Conservation (phyloP, 495 filamentous ascomycete genomes). For the Hypoxylon fuscum region DNA sequence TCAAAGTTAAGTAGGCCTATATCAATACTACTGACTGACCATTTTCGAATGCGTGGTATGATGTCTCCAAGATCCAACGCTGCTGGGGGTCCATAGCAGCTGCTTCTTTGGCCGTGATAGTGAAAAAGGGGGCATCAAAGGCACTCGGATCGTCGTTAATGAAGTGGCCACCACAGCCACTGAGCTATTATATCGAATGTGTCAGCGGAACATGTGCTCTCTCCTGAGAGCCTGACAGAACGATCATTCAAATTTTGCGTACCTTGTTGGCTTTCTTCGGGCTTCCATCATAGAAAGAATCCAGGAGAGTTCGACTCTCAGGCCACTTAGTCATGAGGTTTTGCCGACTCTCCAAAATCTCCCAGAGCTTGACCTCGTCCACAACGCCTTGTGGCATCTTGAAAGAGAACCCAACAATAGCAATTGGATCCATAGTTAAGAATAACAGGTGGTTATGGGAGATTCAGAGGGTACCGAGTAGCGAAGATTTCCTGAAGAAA, state of each 20-base stretch:
- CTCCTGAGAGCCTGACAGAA: too few species aligned
- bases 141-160: constrained; percentile 48
- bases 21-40: constrained; percentile 16
- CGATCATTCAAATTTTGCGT: background rate
- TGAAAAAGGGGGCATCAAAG: constrained; percentile 65
- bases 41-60: constrained; percentile 62
- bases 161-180: constrained; percentile 1
- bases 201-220: background rate
- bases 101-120: constrained; percentile 62
- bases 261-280: background rate
- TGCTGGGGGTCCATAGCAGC: constrained; percentile 44
- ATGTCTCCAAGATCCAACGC: constrained; percentile 56
- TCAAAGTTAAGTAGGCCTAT: background rate
- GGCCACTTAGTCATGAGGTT: constrained; percentile 34
- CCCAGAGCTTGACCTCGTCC: constrained; percentile 27
- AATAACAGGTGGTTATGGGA: too few species aligned
- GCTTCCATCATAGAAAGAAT: background rate
- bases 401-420: constrained; percentile 35
- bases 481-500: too few species aligned
- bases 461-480: too few species aligned
- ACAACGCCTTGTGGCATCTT: constrained; percentile 33
- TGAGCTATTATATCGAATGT: background rate
- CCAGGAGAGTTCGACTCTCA: constrained; percentile 2
- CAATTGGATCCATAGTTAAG: too few species aligned
- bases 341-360: constrained; percentile 14